Evolutionary conservation across 2,329 filamentous ascomycete genomes (phyloP), one percentile per base, ranked within the genome.

Genomic region (Pyrenophora graminea): DNA sequence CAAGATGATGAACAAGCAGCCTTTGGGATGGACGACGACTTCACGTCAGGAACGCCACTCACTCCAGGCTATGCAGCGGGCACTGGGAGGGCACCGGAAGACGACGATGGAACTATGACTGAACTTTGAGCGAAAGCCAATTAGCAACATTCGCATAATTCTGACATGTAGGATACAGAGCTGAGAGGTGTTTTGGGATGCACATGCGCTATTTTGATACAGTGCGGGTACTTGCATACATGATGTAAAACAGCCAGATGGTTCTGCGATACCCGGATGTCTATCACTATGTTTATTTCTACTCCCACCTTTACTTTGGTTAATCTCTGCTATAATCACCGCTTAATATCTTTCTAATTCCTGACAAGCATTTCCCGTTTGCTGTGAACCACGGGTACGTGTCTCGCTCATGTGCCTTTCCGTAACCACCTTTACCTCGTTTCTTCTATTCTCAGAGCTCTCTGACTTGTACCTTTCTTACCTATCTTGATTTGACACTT

Each of bases 1-100:
- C 53, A 58, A n/a, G 48, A 48, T 12, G 25, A 25, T 6, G 58
- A 62, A n/a, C 59, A 64, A 31, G 42, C 48, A 4, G 71, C 66
- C n/a, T 76, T 76, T 44, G 73, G 71, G 32, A 72, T 68, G 45
- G 72, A 70, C 39, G 73, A 70, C 42, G 74, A 62, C n/a, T 59
- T 77, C n/a, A 63, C 75, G 30, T 63, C 68, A 7, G 70, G 71
- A 4, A 76, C 76, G 25, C 70, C 72, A 17, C 67, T 71, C 23
- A 70, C 66, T 6, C 67, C 66, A 3, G 65, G 57, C n/a, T 64
- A 67, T 18, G 39, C 48, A 15, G 44, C 54, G 13, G 65, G 64
- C 1, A 68, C 66, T 10, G 64, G 62, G 6, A 59, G 56, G 15
- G 39, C 56, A 1, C 59, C 53, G 2, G 56, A 61, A 4, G 63